Evolutionary conservation across 2,329 filamentous ascomycete genomes (phyloP), one percentile per base, ranked within the genome.

Genomic region (Cordyceps javanica): DNA sequence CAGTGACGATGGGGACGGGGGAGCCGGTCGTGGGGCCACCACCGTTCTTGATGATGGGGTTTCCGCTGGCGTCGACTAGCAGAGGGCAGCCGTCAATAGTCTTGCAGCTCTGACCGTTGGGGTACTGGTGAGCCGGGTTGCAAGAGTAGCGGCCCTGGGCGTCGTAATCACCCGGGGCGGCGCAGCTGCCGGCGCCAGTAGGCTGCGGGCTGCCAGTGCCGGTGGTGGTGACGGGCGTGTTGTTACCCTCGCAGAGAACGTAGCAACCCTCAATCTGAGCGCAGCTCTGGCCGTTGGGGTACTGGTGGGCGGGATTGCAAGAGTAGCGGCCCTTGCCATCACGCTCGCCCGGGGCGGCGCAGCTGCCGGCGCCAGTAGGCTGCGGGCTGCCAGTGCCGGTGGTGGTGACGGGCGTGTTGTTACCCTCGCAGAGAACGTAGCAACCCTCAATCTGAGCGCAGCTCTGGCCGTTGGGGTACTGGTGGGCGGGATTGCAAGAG

Each of bases 61-160:
- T 16, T 13, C 46, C 46, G 14, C 1, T 6, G 46, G 46, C 46
- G 16, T 36, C 46, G 21, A 3, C 13, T 8, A 63, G 59, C 25
- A 51, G 53, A 41, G 58, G 58, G 59, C 63, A 64, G 28, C 60
- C 62, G 7, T 59, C 50, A 26, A 61, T 21, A 10, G 49, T 16
- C n/a, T 26, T 42, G 60, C 63, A 64, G n/a, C 30, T 49, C 59
- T 62, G 60, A 9, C 62, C 62, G 34, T 55, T 48, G 41, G 63
- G 63, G 54, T 63, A 63, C 57, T 61, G 41, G 41, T 63, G 61
- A 0, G 61, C 63, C 5, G 61, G 63, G 59, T 63, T 63, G 60
- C 63, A 64, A 26, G 54, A 58, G 58, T 63, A 63, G 39, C 60
- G 56, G 25, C 63, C 63, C 34, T 57, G 21, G 46, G 23, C 30